Evolutionary conservation across 192 early-diverging fungal genomes (phyloP), one percentile per base, ranked within the genome.

Genomic region (Gamsiella multidivaricata): DNA sequence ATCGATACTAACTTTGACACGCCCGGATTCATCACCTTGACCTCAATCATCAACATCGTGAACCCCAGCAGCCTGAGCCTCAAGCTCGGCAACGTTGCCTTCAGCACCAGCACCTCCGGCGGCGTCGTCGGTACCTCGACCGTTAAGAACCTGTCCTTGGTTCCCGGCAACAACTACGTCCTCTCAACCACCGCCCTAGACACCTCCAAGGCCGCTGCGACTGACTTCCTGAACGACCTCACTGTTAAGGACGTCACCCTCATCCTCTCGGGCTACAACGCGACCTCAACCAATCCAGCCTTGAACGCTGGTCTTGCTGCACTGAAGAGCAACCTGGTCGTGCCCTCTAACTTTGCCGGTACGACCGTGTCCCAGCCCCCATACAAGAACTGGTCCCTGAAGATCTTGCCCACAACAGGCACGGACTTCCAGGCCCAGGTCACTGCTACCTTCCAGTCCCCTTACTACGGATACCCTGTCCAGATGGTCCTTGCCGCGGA

Each of bases 371-470:
- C 73, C 31, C 73, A 76, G 59, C 1, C 52, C n/a, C 73, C 73
- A 10, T 68, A 57, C 50, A 56, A 54, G 59, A 45, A 68, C 73
- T 76, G 64, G 64, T 62, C 64, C 29, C 34, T 76, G 42, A 67
- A 68, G 54, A 37, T 39, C 8, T n/a, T 53, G 12, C 32, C 58
- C 50, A 32, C 25, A 17, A 61, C 65, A 14, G 47, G 28, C 34
- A 37, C 20, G 17, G 61, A 54, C 25, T 3, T 15, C 17, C 31
- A 49, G 6, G 33, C 62, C 34, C 41, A 54, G 51, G 25, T 68
- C 36, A 68, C 73, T 9, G 65, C 34, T 12, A 68, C 73, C 25
- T 76, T 76, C 65, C 57, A 67, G 51, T 76, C 73, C 10, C 65
- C 65, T 10, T 76, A 68, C 46, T 76, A 76, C 22, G 73, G 73